A percentile compares a stretch with the other conserved stretches of the same genome.
Evolutionary conservation across 306 rosid species (phyloP).

Genomic region (Vigna angularis): DNA sequence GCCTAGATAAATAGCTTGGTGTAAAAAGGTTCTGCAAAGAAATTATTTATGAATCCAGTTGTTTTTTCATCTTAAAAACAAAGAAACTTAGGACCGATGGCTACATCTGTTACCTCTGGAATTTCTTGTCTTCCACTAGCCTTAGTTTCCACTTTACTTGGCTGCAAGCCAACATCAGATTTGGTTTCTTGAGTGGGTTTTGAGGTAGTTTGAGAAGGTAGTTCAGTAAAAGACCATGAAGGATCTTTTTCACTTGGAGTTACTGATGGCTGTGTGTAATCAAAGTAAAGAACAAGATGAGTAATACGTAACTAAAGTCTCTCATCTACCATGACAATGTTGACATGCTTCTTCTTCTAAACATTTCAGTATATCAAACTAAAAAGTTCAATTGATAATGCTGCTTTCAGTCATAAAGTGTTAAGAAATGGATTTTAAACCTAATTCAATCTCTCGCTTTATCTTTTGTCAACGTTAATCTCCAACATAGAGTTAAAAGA

Average conservation of each 20-base stretch:
- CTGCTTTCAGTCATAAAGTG: neutral
- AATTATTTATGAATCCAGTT: constrained; percentile 31
- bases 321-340: neutral
- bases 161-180: constrained; percentile 44
- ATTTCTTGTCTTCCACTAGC: constrained; percentile 67
- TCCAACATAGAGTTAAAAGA: too few species aligned
- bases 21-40: constrained; percentile 81
- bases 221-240: constrained; percentile 45
- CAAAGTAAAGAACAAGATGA: constrained; percentile 34
- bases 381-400: neutral
- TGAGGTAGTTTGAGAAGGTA: constrained; percentile 47
- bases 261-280: constrained; percentile 49
- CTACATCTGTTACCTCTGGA: constrained; percentile 62
- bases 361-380: neutral
- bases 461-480: too few species aligned
- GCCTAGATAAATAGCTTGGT: constrained; percentile 50
- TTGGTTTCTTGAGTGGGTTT: constrained; percentile 51
- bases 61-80: neutral
- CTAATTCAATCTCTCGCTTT: too few species aligned
- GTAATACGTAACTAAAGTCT: constrained; percentile 13
- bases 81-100: constrained; percentile 12
- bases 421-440: too few species aligned
- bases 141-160: constrained; percentile 46
- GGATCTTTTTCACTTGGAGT: constrained; percentile 44
- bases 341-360: neutral